These are phyloP conservation scores for Microsporum ferrugineum DNA, from an alignment of 2,329 filamentous ascomycete species.

Conservation along the genomic window DNA sequence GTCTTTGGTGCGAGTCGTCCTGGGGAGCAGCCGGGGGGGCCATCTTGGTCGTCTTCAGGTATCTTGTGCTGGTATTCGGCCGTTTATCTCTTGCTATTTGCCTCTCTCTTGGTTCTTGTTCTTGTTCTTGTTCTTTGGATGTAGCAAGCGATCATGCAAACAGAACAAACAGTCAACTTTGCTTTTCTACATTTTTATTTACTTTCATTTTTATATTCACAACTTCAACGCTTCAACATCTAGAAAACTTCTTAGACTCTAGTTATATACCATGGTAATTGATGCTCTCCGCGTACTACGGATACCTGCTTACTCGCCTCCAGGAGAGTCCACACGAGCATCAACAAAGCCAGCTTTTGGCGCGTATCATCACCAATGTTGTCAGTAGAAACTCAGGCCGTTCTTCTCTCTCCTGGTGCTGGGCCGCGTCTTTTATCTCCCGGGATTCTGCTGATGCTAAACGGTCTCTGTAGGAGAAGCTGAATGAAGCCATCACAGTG, in stretches of 20 bases:
- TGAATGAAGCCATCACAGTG: slow-evolving; percentile 85
- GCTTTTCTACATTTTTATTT: too few relatives aligned
- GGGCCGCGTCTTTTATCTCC: neutral
- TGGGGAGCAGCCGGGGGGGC: slow-evolving; percentile 34
- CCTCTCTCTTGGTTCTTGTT: neutral
- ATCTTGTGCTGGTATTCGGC: neutral
- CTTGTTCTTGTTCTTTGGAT: too few relatives aligned
- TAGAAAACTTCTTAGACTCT: too few relatives aligned
- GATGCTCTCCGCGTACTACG: neutral
- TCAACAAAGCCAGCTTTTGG: slow-evolving; percentile 85
- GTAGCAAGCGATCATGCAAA: too few relatives aligned
- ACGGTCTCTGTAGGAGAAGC: slow-evolving; percentile 60
- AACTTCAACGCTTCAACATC: neutral
- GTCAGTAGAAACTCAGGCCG: slow-evolving; percentile 46
- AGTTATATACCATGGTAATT: neutral
- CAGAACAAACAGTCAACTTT: too few relatives aligned
- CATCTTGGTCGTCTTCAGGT: neutral
- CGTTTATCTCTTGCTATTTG: neutral
- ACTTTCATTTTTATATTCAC: neutral
- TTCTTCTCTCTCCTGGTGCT: neutral
- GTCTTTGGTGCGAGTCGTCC: slow-evolving; percentile 70
- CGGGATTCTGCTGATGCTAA: slow-evolving; percentile 3
- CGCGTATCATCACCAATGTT: slow-evolving; percentile 93
- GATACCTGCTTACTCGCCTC: neutral
- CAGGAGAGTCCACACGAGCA: slow-evolving; percentile 95